Evolutionary conservation across 345 rosid species (phyloP), one percentile per base, ranked within the genome.

Genomic region (Eucalyptus fibrosa): DNA sequence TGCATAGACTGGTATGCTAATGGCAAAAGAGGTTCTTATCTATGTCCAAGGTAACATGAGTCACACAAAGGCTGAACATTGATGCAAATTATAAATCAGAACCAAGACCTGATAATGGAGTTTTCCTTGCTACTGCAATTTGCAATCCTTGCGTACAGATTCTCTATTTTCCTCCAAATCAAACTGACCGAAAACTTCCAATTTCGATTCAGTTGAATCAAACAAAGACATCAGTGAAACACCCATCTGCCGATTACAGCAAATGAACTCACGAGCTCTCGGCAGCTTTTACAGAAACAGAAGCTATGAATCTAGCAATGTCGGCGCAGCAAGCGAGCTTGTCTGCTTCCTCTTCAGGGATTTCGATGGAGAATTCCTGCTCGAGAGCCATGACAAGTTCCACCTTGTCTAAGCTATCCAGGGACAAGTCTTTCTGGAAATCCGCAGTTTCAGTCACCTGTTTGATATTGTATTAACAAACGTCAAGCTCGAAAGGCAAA

Each of bases 381-480:
- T 95, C 97, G 8, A 95, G 89, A 88, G 96, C 96, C 97, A 95
- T 95, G 34, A 94, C 96, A 49, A 95, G 94, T 90, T 94, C 97
- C 83, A 94, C 95, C 92, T 93, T 95, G 90, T 95, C 96, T 88
- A 95, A 90, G 89, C 95, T 94, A 89, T 95, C 97, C 65, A 95
- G 92, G 90, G 90, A 89, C 91, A 95, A 89, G 92, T 95, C 96
- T 62, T 95, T 94, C 62, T 93, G 94, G 91, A 94, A 95, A 90
- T 95, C 91, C 42, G 97, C 94, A n/a, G 90, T 92, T 91, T 93
- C 95, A 50, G 94, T 93, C 37, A 95, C 96, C 96, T 94, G 93
- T 34, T 77, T 15, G 69, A 87, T 34, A 77, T 40, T 0, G 6
- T 40, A 40, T 23, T 12, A 40, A 37, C 30, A 21, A 21, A 21